Evolutionary conservation across 257 asterid species (phyloP), one percentile per base, ranked within the genome.

Genomic region (Solanum chilense): DNA sequence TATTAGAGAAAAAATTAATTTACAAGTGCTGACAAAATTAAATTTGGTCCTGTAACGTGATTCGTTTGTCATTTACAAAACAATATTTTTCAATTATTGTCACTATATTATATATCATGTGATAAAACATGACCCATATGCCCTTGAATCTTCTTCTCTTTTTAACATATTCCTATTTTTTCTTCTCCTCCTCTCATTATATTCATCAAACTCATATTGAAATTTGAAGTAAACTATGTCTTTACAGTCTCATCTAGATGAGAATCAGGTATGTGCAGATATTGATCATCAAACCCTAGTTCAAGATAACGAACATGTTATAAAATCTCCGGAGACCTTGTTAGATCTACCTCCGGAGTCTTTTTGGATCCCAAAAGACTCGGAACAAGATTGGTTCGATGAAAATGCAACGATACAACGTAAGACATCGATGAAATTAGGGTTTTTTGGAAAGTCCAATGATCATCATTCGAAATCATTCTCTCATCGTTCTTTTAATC

Each of bases 281-380:
- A 44, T 3, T 45, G 83, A 60, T 64, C 27, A 64, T 33, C 87
- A 35, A 13, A 3, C 1, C 4, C 20, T 81, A 47, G 0, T 15
- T 27, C 41, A 35, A 21, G 60, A 78, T 25, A 39, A 39, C 1
- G 12, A 39, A 33, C 86, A 84, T 7, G 82, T 88, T 33, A 11
- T 27, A 13, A 90, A 87, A 60, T 87, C 88, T n/a, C 80, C 92
- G 0, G 89, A 87, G 25, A 84, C 88, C 62, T 74, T 71, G 85
- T 78, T 87, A 41, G 96, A 93, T 88, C 90, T 92, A 12, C 98
- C 98, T 1, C 98, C 98, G 0, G 94, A 94, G 4, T 93, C 98
- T 3, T 93, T 94, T 85, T 91, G 91, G 90, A 88, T 94, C 69
- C 86, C 95, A 2, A 70, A 71, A 77, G 92, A 88, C 82, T 85